Percentiles rank a stretch among this genome's conserved stretches.
Conservation (phyloP, 83 land plant genomes). For the Picea mariana region DNA sequence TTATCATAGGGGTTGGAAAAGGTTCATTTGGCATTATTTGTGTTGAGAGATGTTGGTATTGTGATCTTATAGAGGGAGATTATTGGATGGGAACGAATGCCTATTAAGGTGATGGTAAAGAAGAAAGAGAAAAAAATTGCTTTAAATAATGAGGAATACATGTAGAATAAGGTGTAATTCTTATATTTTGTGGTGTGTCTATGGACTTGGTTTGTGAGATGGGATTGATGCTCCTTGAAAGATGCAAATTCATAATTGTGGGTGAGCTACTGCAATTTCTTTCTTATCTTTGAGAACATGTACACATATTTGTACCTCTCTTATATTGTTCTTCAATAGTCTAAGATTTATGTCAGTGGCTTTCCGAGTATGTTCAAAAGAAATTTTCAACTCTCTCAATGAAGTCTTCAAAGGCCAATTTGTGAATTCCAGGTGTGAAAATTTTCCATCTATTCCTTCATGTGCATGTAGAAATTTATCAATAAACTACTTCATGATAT, state of each 20-base stretch:
- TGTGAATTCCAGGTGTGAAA: conserved; percentile 66
- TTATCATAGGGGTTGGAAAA: background rate
- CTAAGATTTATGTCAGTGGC: conserved; percentile 69
- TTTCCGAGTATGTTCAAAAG: conserved; percentile 52
- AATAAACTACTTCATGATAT: conserved; percentile 60
- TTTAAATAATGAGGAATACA: background rate
- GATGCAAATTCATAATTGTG: conserved; percentile 55
- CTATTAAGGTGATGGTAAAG: too few species aligned
- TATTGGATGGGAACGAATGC: too few species aligned
- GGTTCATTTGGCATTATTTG: too few species aligned
- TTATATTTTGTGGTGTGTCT: too few species aligned
- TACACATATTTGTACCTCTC: conserved; percentile 77
- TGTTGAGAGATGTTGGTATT: too few species aligned
- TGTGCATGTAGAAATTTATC: conserved; percentile 60
- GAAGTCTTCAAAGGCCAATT: conserved; percentile 60
- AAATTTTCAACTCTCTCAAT: conserved; percentile 55
- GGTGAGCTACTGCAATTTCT: conserved; percentile 60
- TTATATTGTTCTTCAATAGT: conserved; percentile 60
- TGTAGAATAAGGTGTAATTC: background rate
- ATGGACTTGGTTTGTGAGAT: conserved; percentile 16
- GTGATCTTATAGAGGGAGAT: too few species aligned
- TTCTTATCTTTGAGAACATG: conserved; percentile 67
- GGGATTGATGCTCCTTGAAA: conserved; percentile 26
- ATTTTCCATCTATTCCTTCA: conserved; percentile 64
- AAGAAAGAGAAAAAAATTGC: background rate